A percentile compares a stretch with the other conserved stretches of the same genome.
Conservation (phyloP, 371 early-diverging fungal species). For the Quaeritorhiza haematococci region DNA sequence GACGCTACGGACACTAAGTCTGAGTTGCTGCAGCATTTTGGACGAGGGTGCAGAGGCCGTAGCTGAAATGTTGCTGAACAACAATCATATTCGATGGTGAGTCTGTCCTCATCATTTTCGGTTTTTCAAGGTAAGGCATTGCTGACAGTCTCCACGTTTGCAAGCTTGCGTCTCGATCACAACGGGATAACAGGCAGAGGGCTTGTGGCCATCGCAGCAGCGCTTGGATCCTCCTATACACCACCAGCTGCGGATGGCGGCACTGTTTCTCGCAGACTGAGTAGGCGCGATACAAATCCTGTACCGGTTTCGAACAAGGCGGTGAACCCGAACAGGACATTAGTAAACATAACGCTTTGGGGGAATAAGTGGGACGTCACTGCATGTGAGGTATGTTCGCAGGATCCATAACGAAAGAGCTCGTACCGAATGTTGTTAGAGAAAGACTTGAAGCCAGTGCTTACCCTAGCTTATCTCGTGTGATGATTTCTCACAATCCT, state of each 20-base stretch:
- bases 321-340: constrained; percentile 17
- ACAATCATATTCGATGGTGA: constrained; percentile 9
- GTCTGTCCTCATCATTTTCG: neutral
- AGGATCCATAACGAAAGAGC: too few relatives aligned
- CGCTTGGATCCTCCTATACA: too few relatives aligned
- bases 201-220: constrained; percentile 25
- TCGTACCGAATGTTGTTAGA: too few relatives aligned
- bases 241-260: too few relatives aligned
- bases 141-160: neutral
- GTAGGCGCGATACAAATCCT: too few relatives aligned
- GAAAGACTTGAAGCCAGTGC: too few relatives aligned
- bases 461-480: neutral
- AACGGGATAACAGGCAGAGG: constrained; percentile 37
- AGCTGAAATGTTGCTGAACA: constrained; percentile 27
- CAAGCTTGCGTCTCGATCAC: constrained; percentile 36
- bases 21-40: constrained; percentile 39
- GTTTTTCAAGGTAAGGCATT: neutral
- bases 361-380: constrained; percentile 38
- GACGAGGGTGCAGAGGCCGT: constrained; percentile 47
- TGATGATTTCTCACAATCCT: neutral
- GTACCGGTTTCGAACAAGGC: too few relatives aligned
- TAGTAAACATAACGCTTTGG: constrained; percentile 33
- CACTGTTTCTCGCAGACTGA: too few relatives aligned
- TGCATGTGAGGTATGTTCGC: constrained; percentile 29
- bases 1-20: constrained; percentile 25